Evolutionary conservation across 495 filamentous ascomycete species (phyloP).

Genomic region (Achaetomiella virescens): DNA sequence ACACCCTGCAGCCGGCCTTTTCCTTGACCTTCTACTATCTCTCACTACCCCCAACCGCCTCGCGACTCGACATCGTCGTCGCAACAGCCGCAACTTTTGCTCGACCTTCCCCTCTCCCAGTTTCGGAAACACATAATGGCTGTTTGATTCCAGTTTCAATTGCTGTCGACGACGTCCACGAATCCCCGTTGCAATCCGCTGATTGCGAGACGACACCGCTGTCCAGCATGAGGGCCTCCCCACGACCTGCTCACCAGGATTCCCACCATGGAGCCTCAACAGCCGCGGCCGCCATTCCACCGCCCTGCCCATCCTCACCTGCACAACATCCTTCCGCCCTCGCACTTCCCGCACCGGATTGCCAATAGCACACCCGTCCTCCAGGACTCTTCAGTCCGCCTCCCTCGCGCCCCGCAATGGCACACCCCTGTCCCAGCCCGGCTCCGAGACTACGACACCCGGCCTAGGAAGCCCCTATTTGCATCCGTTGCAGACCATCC

Average conservation of each 20-base stretch:
- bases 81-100: not conserved
- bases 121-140: slow-evolving; percentile 14
- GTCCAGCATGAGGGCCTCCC: slow-evolving; percentile 29
- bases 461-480: slow-evolving; percentile 51
- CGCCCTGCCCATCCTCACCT: slow-evolving; percentile 35
- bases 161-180: slow-evolving; percentile 1
- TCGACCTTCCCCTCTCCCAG: not conserved
- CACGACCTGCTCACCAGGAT: slow-evolving; percentile 17
- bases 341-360: slow-evolving; percentile 36
- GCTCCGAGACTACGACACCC: slow-evolving; percentile 45
- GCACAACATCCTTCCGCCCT: slow-evolving; percentile 31
- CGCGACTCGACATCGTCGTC: not conserved
- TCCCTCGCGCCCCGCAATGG: slow-evolving; percentile 35
- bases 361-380: slow-evolving; percentile 59
- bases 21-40: not conserved
- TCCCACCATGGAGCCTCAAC: slow-evolving; percentile 32
- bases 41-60: not conserved
- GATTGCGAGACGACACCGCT: slow-evolving; percentile 10
- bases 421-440: slow-evolving; percentile 30
- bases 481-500: slow-evolving; percentile 48
- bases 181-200: slow-evolving; percentile 7
- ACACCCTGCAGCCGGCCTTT: not conserved
- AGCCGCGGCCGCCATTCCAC: slow-evolving; percentile 22
- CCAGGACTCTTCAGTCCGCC: slow-evolving; percentile 59
- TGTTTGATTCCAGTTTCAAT: slow-evolving; percentile 21